Percentiles rank a stretch among this genome's conserved stretches.
phyloP scores from a whole-genome alignment of 2,329 filamentous ascomycete species.

The Calycina herbarum region DNA sequence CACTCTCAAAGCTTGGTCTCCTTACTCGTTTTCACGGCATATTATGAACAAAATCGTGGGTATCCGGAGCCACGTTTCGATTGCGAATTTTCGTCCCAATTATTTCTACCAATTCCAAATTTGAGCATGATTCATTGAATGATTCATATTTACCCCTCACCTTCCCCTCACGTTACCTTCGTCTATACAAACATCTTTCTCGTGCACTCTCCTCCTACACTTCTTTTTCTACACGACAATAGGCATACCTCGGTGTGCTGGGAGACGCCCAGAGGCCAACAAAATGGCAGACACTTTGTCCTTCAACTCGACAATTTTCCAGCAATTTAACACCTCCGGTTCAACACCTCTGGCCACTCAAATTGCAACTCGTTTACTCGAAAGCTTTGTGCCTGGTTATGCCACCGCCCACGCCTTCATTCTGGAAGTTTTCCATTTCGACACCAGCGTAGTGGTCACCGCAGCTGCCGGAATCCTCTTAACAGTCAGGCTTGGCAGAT shows the following conservation, averaged over 20 bases:
- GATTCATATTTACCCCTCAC: background rate
- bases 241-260: background rate
- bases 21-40: too few relatives aligned
- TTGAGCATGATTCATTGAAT: background rate
- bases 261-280: background rate
- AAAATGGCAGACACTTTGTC: background rate
- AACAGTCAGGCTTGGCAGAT: background rate
- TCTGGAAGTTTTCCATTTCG: background rate
- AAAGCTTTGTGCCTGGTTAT: background rate
- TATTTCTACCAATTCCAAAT: background rate
- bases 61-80: too few relatives aligned
- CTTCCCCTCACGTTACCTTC: background rate
- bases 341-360: background rate
- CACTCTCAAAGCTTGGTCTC: too few relatives aligned
- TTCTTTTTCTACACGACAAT: background rate
- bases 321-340: background rate
- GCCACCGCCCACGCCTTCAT: background rate
- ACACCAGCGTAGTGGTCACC: background rate
- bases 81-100: background rate
- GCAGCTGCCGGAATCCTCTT: background rate
- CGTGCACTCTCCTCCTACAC: too few relatives aligned
- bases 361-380: background rate
- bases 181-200: background rate
- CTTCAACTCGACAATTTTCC: background rate
- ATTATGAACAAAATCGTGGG: too few relatives aligned